Conservation (phyloP, 148 eudicot species). For the Cornus suecica region DNA sequence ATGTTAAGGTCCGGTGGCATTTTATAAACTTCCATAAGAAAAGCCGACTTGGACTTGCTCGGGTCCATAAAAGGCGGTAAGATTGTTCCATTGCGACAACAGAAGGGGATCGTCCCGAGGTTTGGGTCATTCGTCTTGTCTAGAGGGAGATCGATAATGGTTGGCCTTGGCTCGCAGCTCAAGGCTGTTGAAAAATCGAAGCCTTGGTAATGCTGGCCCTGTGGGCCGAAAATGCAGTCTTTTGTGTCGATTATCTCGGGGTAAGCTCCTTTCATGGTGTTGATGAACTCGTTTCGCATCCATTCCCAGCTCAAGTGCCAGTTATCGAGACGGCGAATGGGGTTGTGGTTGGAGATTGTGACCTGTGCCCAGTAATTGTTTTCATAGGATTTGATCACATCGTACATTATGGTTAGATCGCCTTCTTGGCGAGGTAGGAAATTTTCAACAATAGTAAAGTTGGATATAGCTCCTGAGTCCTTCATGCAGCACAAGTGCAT, state of each 20-base stretch:
- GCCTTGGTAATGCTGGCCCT: slow-evolving; percentile 30
- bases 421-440: slow-evolving; percentile 37
- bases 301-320: slow-evolving; percentile 70
- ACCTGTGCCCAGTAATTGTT: slow-evolving; percentile 56
- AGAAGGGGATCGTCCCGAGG: slow-evolving; percentile 42
- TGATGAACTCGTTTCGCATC: slow-evolving; percentile 58
- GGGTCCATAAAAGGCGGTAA: slow-evolving; percentile 46
- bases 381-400: slow-evolving; percentile 37
- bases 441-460: not conserved
- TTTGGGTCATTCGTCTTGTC: slow-evolving; percentile 29
- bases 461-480: slow-evolving; percentile 29
- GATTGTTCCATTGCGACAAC: slow-evolving; percentile 56
- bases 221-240: slow-evolving; percentile 52
- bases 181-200: slow-evolving; percentile 48
- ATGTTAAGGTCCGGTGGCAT: slow-evolving; percentile 63
- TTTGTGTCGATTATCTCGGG: slow-evolving; percentile 38
- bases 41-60: slow-evolving; percentile 38
- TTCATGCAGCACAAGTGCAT: slow-evolving; percentile 37
- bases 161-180: slow-evolving; percentile 46
- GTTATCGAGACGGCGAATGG: slow-evolving; percentile 42
- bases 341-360: slow-evolving; percentile 48
- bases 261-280: slow-evolving; percentile 60
- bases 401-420: slow-evolving; percentile 57
- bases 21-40: slow-evolving; percentile 56
- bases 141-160: slow-evolving; percentile 48